Base-by-base conservation (phyloP, 2,329 filamentous ascomycete genomes). In the Sphaerostilbella broomeana region DNA sequence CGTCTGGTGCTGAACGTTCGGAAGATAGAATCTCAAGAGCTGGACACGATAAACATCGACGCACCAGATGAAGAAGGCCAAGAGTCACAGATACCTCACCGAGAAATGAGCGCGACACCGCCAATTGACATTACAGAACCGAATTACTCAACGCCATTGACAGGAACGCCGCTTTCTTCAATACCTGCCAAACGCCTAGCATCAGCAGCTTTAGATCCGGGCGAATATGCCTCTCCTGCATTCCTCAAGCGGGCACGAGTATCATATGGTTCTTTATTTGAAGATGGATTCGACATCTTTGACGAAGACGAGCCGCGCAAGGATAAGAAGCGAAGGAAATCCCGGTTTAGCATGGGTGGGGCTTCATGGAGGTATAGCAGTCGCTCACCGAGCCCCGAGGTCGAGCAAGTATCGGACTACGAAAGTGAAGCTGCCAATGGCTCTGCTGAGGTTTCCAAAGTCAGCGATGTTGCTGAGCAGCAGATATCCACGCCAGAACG, bases 341-440 rank as follows among this genome's bases (percentile, higher is more conserved):
- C 81, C 6, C 78, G 79, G 30, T 84, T 84, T 58, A 76, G 80
- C 43, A 69, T 80, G 45, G 69, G 77, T 36, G 81, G 78, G 52
- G 74, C 69, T 20, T 69, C 76, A 19, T 95, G 90, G 90, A 80
- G 75, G 46, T 84, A 89, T 52, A 70, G 72, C 16, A 84, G 81
- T 52, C 73, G 77, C 40, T 83, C 84, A 1, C 79, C 78, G 6
- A 89, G 81, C 37, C 84, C 86, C 3, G 75, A 82, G 52, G 71
- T 68, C 22, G 62, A 71, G 26, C 45, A 58, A 5, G 40, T 44
- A 16, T 44, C 44, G 1, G 52, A 57, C 9, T 52, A 57, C 8
- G 46, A 50, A 37, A 41, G 32, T 2, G 42, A 48, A 12, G 25
- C 39, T 5, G 46, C 51, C n/a, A 47, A 49, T 12, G 47, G 44